These are phyloP conservation scores for Hymenoscyphus salicellus DNA, from an alignment of 2,329 filamentous ascomycete genomes.

Conservation along the genomic window DNA sequence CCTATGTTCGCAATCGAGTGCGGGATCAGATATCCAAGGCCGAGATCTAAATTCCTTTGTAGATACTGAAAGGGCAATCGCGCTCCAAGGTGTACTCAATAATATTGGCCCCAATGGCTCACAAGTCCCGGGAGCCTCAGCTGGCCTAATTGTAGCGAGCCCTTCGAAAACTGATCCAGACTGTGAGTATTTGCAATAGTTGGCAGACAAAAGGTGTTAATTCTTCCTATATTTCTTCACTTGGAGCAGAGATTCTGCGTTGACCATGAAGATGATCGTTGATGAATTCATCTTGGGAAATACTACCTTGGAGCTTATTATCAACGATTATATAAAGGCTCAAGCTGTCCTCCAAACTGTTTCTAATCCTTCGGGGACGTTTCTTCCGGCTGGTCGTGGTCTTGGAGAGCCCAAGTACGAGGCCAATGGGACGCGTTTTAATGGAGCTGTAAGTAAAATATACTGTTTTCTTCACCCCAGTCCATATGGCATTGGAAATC, in stretches of 20 bases:
- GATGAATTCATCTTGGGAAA: conserved; percentile 61
- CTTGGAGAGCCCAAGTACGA: conserved; percentile 73
- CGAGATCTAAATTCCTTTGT: conserved; percentile 40
- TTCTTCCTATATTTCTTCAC: conserved; percentile 64
- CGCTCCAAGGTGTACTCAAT: conserved; percentile 50
- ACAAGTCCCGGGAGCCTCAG: conserved; percentile 45
- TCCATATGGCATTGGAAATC: neutral
- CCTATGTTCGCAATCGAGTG: conserved; percentile 11
- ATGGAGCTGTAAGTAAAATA: conserved; percentile 40
- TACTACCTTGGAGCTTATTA: conserved; percentile 44
- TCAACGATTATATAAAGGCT: conserved; percentile 65
- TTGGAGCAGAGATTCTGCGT: conserved; percentile 73
- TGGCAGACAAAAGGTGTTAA: conserved; percentile 11
- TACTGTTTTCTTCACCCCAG: neutral
- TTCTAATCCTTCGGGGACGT: conserved; percentile 51
- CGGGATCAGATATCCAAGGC: conserved; percentile 14
- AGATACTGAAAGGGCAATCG: conserved; percentile 44
- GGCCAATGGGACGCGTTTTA: conserved; percentile 61
- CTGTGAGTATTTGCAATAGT: conserved; percentile 41
- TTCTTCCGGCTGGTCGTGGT: conserved; percentile 44
- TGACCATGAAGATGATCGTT: conserved; percentile 66
- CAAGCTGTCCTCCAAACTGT: conserved; percentile 58
- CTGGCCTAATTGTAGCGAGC: conserved; percentile 54
- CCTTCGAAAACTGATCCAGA: conserved; percentile 52
- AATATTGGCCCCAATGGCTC: conserved; percentile 54